phyloP scores from a whole-genome alignment of 2,329 filamentous ascomycete species.

The Ceratocystis papillata region DNA sequence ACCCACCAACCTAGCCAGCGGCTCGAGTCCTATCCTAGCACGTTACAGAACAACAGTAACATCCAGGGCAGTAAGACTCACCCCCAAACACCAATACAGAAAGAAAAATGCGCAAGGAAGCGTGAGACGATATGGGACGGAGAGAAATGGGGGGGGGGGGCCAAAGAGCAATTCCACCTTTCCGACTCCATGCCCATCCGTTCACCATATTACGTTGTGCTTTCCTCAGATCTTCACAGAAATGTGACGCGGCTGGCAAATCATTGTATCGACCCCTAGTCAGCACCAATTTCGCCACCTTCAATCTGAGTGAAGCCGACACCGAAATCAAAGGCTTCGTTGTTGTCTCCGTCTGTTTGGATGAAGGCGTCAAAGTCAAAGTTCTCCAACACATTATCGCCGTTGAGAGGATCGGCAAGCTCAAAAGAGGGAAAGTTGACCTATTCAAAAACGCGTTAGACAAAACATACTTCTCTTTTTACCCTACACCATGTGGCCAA shows the following conservation, averaged over 20 bases:
- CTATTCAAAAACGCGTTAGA: slow-evolving; percentile 26
- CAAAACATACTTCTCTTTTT: neutral
- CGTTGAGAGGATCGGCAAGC: slow-evolving; percentile 45
- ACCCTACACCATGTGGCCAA: neutral
- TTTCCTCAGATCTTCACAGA: neutral
- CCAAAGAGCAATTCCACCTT: too few relatives aligned
- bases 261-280: slow-evolving; percentile 32
- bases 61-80: too few relatives aligned
- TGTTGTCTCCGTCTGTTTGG: slow-evolving; percentile 42
- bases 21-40: too few relatives aligned
- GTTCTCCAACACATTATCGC: slow-evolving; percentile 50
- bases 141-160: neutral
- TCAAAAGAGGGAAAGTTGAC: slow-evolving; percentile 42
- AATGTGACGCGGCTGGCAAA: slow-evolving; percentile 18
- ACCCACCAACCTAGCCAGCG: neutral
- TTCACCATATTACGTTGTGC: neutral
- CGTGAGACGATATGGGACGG: neutral
- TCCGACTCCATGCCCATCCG: neutral
- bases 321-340: slow-evolving; percentile 46
- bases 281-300: slow-evolving; percentile 43
- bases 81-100: neutral
- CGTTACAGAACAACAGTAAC: too few relatives aligned
- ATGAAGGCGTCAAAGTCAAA: slow-evolving; percentile 61
- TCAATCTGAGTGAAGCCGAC: slow-evolving; percentile 44
- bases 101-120: neutral